These are phyloP conservation scores for Xylaria sp. DNA, from an alignment of 2,329 filamentous ascomycete species.

Conservation along the genomic window DNA sequence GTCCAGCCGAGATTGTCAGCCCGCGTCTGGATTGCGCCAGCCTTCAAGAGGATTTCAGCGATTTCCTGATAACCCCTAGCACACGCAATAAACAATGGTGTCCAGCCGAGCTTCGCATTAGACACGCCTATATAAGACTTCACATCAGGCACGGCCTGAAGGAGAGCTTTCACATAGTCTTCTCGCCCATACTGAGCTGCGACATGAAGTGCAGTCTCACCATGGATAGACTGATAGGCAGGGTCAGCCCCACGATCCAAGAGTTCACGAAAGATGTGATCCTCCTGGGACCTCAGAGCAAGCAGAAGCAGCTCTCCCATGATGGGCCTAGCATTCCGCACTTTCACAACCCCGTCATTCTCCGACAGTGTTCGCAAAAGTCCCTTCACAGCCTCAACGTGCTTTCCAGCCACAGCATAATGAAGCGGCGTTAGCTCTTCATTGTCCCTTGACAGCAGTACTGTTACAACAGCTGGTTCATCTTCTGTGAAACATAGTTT, in stretches of 20 bases:
- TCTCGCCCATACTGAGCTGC: constrained; percentile 26
- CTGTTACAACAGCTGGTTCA: not conserved
- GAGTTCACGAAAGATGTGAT: not conserved
- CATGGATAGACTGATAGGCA: constrained; percentile 11
- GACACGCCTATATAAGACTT: constrained; percentile 18
- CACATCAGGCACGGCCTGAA: not conserved
- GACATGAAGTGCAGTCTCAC: constrained; percentile 31
- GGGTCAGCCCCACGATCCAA: constrained; percentile 6
- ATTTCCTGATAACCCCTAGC: constrained; percentile 30
- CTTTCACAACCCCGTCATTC: not conserved
- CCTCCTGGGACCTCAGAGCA: not conserved
- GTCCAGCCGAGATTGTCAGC: constrained; percentile 38
- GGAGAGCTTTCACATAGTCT: constrained; percentile 11
- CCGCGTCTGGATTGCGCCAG: constrained; percentile 26
- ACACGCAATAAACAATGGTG: constrained; percentile 38
- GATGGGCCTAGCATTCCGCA: not conserved
- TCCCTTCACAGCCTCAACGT: not conserved
- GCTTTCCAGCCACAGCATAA: constrained; percentile 3
- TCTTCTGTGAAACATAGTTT: not conserved
- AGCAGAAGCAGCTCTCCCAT: constrained; percentile 3
- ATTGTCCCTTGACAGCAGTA: constrained; percentile 1
- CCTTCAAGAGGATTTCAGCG: constrained; percentile 33
- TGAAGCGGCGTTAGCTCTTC: constrained; percentile 8
- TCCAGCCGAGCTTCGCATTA: constrained; percentile 36
- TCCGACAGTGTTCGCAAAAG: not conserved